Percentiles rank a stretch among this genome's conserved stretches.
Conservation (phyloP, 441 rosid genomes). For the Arabidopsis lyrata region DNA sequence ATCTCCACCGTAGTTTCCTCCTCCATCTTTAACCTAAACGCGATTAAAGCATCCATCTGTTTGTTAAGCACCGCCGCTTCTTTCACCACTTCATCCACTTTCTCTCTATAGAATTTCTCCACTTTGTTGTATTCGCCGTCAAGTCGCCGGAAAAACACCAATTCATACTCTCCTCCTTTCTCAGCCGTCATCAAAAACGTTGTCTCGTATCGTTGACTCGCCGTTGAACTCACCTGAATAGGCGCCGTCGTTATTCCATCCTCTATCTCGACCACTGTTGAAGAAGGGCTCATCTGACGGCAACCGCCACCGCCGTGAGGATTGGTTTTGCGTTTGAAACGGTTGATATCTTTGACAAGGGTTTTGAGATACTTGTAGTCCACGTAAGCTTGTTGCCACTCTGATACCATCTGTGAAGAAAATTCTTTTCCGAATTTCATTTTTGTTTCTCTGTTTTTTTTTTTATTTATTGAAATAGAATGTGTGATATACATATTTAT, state of each 20-base stretch:
- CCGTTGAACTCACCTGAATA: slow-evolving; percentile 49
- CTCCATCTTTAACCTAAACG: slow-evolving; percentile 58
- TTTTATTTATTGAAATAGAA: neutral
- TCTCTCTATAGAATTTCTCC: slow-evolving; percentile 52
- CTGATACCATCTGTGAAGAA: slow-evolving; percentile 70
- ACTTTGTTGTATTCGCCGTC: slow-evolving; percentile 73
- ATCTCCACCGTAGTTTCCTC: slow-evolving; percentile 52
- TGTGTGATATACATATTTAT: slow-evolving; percentile 14
- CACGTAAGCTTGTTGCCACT: slow-evolving; percentile 83
- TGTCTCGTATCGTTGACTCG: slow-evolving; percentile 52
- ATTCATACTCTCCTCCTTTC: slow-evolving; percentile 67
- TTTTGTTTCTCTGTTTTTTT: neutral
- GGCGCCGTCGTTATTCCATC: slow-evolving; percentile 45
- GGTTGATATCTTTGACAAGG: slow-evolving; percentile 58
- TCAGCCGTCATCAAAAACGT: slow-evolving; percentile 57
- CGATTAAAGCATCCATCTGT: slow-evolving; percentile 79
- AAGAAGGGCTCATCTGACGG: slow-evolving; percentile 24
- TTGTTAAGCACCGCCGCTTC: slow-evolving; percentile 57
- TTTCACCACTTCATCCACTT: slow-evolving; percentile 61
- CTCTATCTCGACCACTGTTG: slow-evolving; percentile 47
- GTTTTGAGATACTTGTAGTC: slow-evolving; percentile 65
- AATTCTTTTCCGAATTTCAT: slow-evolving; percentile 86
- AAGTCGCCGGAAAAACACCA: slow-evolving; percentile 60
- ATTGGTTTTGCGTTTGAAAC: slow-evolving; percentile 47
- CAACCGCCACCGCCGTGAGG: slow-evolving; percentile 29